Evolutionary conservation across 148 eudicot species (phyloP).

Genomic region (Tetragonia tetragonoides): DNA sequence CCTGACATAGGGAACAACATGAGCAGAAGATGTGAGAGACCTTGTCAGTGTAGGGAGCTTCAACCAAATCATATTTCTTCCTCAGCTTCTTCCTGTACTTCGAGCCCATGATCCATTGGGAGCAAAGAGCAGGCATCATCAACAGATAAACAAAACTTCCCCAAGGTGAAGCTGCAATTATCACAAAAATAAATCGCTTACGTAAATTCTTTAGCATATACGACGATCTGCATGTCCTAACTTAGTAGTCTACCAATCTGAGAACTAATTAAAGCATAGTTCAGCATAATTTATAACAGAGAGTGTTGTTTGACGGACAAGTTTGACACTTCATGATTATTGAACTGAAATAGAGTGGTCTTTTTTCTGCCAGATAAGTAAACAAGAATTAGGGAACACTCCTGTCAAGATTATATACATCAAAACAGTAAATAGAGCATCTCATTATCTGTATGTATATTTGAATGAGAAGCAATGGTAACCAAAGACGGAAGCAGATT

Average conservation of each 20-base stretch:
- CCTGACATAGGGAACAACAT: constrained; percentile 47
- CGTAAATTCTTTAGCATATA: no score
- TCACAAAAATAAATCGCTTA: neutral
- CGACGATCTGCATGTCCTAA: neutral
- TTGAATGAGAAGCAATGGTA: neutral
- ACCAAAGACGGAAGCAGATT: neutral
- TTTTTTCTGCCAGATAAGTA: no score
- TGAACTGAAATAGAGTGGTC: neutral
- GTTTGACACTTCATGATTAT: neutral
- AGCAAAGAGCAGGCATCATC: constrained; percentile 31
- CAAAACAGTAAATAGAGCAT: no score
- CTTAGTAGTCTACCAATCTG: neutral
- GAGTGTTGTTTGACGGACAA: no score
- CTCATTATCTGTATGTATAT: neutral
- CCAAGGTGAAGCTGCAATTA: constrained; percentile 28
- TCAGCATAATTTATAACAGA: no score
- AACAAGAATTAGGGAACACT: no score
- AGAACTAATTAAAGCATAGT: neutral
- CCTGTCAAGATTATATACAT: no score
- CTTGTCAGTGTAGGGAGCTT: constrained; percentile 41
- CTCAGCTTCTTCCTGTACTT: constrained; percentile 37
- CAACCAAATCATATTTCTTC: constrained; percentile 39
- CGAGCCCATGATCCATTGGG: constrained; percentile 35
- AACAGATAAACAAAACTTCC: constrained; percentile 36
- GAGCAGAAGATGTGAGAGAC: constrained; percentile 41